These are phyloP conservation scores for Onygenales sp. DNA, from an alignment of 2,329 filamentous ascomycete genomes.

Conservation along the genomic window DNA sequence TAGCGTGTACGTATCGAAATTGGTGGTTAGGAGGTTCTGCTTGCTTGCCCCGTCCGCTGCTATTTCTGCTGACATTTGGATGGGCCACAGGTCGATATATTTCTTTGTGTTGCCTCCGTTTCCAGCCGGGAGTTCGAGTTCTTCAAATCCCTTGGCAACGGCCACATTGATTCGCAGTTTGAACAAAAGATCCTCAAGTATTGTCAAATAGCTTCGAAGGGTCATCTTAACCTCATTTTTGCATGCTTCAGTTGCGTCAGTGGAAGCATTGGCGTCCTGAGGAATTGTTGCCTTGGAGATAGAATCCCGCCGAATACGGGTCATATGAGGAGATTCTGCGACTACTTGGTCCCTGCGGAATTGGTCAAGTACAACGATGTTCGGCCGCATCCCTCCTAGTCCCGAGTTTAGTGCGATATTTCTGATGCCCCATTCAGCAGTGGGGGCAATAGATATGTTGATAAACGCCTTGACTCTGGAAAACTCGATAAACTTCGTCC, in stretches of 20 bases:
- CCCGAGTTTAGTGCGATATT: constrained; percentile 76
- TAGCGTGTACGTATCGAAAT: constrained; percentile 85
- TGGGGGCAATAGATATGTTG: constrained; percentile 73
- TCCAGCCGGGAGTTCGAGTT: constrained; percentile 60
- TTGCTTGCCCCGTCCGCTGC: constrained; percentile 55
- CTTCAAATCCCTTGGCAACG: constrained; percentile 70
- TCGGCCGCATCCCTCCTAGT: constrained; percentile 78
- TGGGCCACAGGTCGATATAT: constrained; percentile 83
- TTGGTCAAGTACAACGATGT: constrained; percentile 75
- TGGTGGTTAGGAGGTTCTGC: constrained; percentile 65
- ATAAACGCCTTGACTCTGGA: constrained; percentile 84
- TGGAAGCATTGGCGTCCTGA: constrained; percentile 4
- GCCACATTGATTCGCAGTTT: constrained; percentile 75
- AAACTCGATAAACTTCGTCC: constrained; percentile 81
- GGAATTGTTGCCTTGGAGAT: constrained; percentile 13
- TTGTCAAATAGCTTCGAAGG: constrained; percentile 66
- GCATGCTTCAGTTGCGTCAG: constrained; percentile 3
- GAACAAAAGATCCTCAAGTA: constrained; percentile 71
- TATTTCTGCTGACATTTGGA: constrained; percentile 85
- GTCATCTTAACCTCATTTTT: constrained; percentile 22
- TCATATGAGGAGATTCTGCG: constrained; percentile 28
- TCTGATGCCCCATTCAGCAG: constrained; percentile 73
- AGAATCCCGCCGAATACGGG: constrained; percentile 5
- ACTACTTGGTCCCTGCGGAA: constrained; percentile 53
- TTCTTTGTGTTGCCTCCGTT: constrained; percentile 55